Percentiles rank a stretch among this genome's conserved stretches.
Conservation (phyloP, 805 yeast species). For the Wickerhamiella domercqiae region DNA sequence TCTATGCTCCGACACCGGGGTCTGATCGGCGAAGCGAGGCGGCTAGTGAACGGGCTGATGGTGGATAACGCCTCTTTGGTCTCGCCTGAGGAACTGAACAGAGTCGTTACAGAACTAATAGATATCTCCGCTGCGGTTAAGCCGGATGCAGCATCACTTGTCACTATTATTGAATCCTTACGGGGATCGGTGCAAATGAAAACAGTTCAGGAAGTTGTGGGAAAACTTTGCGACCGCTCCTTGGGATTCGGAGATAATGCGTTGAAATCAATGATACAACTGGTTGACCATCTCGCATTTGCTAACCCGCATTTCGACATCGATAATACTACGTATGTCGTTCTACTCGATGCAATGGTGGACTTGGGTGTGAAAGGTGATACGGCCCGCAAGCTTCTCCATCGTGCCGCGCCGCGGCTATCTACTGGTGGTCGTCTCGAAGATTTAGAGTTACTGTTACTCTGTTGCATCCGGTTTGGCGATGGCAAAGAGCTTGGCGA, state of each 20-base stretch:
- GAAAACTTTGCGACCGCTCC: slow-evolving; percentile 1
- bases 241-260: not conserved
- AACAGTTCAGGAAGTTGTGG: slow-evolving; percentile 3
- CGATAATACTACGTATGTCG: slow-evolving; percentile 6
- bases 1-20: slow-evolving; percentile 12
- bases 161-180: slow-evolving; percentile 2
- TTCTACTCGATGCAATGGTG: slow-evolving; percentile 16
- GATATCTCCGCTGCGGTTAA: slow-evolving; percentile 1
- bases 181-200: not conserved
- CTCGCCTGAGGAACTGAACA: slow-evolving; percentile 3
- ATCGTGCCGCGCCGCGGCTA: slow-evolving; percentile 4
- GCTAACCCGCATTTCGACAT: slow-evolving; percentile 11
- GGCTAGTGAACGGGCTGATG: slow-evolving; percentile 13
- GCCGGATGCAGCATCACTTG: slow-evolving; percentile 5
- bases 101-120: slow-evolving; percentile 5
- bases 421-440: slow-evolving; percentile 12
- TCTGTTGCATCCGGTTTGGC: slow-evolving; percentile 18
- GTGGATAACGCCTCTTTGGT: slow-evolving; percentile 7
- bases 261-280: not conserved
- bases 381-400: slow-evolving; percentile 11
- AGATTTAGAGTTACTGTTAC: slow-evolving; percentile 18
- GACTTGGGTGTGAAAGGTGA: slow-evolving; percentile 6
- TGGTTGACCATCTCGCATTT: slow-evolving; percentile 8
- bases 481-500: slow-evolving; percentile 11
- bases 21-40: slow-evolving; percentile 12